Base-by-base conservation (phyloP, 2,329 filamentous ascomycete species). In the Hirsutella thompsonii region DNA sequence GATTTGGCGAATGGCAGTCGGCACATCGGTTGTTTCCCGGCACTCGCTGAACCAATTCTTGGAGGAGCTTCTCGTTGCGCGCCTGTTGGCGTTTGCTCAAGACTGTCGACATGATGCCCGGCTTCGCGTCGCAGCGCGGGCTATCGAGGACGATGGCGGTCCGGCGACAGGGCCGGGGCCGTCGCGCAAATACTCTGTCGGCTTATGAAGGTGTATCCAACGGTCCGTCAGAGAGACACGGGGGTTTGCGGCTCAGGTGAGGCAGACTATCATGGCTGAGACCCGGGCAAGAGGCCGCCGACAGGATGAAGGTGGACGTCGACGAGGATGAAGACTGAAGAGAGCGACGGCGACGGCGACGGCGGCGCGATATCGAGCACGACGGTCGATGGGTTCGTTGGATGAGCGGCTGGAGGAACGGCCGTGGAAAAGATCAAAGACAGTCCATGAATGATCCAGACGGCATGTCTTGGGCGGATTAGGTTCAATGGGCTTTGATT, bases 11-110 rank as follows among this genome's bases (percentile, higher is more conserved):
- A 57, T 81, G 76, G 66, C 92, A 98, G 65, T 98, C 92, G 48
- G 92, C 92, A 68, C 92, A 98, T 55, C 79, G 70, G 59, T 92
- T 88, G 68, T 98, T 98, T 44, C 92, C 92, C 8, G 88, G 76
- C 9, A 94, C 53, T 30, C 70, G 78, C 50, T 83, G 83, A 50
- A 96, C 81, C 47, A 98, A 76, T 37, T 96, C 90, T 57, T 95
- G 87, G 50, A 98, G 72, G 42, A 78, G 70, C 59, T 86, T 86
- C 69, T 98, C 92, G 63, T 98, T 95, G 65, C 92, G 89, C 70
- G 84, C 87, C 73, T 95, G 90, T 68, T 95, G 87, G 65, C 92
- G 87, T 74, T 96, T 98, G 71, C 81, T 94, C 60, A 93, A 70
- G 36, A 78, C 71, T 42, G 75, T 72, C 42, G 84, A 74, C 84